A percentile compares a stretch with the other conserved stretches of the same genome.
Evolutionary conservation across 345 rosid genomes (phyloP).

Genomic region (Populus deltoides): DNA sequence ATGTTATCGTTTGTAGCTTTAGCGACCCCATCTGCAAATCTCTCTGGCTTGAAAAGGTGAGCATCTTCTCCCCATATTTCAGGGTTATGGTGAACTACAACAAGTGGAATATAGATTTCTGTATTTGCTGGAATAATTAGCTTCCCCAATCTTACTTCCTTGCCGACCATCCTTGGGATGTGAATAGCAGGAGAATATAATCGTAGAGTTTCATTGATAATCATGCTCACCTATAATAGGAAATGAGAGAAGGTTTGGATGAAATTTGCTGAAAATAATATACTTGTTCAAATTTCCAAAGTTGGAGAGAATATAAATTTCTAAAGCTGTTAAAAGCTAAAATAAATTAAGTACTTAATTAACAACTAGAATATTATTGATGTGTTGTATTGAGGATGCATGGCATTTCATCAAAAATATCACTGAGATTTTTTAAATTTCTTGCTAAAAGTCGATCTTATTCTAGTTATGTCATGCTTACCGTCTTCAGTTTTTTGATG

Average conservation of each 20-base stretch:
- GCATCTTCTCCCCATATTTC: slow-evolving; percentile 21
- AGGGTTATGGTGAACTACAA: slow-evolving; percentile 11
- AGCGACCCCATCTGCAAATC: slow-evolving; percentile 19
- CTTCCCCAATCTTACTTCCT: background rate
- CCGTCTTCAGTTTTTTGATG: slow-evolving; percentile 11
- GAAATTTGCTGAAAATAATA: background rate
- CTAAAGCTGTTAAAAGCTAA: background rate
- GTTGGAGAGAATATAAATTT: background rate
- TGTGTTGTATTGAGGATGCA: too few species aligned
- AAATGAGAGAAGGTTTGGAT: background rate
- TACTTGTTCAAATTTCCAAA: background rate
- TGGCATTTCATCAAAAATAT: too few species aligned
- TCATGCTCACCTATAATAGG: slow-evolving; percentile 14
- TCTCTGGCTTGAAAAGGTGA: slow-evolving; percentile 17
- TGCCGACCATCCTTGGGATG: background rate
- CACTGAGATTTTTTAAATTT: too few species aligned
- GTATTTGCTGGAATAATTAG: background rate
- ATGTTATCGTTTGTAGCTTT: slow-evolving; percentile 14
- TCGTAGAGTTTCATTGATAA: slow-evolving; percentile 15
- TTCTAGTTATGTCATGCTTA: background rate
- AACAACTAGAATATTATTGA: too few species aligned
- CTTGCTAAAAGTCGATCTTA: too few species aligned
- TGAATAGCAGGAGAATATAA: slow-evolving; percentile 5
- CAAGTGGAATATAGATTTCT: background rate
- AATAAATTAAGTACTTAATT: too few species aligned